Evolutionary conservation across 192 early-diverging fungal species (phyloP).

Genomic region (Glomus cerebriforme): DNA sequence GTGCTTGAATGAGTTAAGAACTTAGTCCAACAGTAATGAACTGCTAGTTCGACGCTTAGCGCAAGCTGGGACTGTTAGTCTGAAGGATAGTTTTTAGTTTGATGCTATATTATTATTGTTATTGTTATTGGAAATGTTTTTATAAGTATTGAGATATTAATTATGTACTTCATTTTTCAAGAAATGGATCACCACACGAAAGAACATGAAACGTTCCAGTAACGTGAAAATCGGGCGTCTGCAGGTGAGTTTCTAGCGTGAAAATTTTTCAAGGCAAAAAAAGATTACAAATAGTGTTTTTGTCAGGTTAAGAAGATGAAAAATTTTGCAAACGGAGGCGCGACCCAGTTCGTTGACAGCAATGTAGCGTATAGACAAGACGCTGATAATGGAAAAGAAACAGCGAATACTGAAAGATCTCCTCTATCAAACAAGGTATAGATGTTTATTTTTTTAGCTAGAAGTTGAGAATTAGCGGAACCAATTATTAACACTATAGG

Average conservation of each 20-base stretch:
- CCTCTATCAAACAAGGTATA: too few relatives aligned
- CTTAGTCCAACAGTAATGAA: neutral
- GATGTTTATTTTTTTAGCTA: too few relatives aligned
- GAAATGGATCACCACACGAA: neutral
- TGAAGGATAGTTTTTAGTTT: slow-evolving; percentile 14
- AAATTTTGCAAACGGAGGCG: too few relatives aligned
- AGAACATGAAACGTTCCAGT: neutral
- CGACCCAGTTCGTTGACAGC: too few relatives aligned
- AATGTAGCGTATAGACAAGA: too few relatives aligned
- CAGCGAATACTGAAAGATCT: too few relatives aligned
- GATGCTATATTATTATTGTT: neutral
- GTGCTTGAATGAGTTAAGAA: too few relatives aligned
- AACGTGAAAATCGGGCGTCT: neutral
- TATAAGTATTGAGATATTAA: neutral
- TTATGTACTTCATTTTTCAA: slow-evolving; percentile 1
- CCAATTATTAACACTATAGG: neutral
- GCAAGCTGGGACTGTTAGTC: slow-evolving; percentile 13
- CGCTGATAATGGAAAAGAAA: too few relatives aligned
- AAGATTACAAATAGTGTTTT: neutral
- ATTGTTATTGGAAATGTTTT: neutral
- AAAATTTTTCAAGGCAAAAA: neutral
- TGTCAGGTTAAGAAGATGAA: slow-evolving; percentile 9
- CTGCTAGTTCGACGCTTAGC: slow-evolving; percentile 15
- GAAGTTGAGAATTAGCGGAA: neutral
- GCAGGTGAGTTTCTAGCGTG: neutral